phyloP scores from a whole-genome alignment of 1,284 basidiomycete species.

The Ustilago xerochloae region DNA sequence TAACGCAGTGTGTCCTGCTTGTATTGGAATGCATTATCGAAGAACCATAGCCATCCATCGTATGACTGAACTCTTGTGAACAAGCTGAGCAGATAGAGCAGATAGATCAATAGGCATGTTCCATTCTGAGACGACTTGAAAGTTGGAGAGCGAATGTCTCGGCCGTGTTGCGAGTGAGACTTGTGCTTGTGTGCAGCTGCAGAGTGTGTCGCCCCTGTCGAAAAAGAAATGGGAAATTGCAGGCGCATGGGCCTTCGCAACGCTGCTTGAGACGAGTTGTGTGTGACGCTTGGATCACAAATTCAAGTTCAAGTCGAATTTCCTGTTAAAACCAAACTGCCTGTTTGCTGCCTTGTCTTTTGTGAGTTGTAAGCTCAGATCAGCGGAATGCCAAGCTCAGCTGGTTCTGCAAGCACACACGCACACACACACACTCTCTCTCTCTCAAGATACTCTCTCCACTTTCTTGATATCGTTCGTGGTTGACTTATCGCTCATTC shows the following conservation, averaged over 20 bases:
- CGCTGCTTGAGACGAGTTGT: background rate
- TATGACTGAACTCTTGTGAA: background rate
- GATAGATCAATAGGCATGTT: too few species aligned
- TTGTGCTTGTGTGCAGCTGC: background rate
- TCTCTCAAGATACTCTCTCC: background rate
- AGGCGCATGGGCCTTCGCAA: background rate
- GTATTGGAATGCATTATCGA: background rate
- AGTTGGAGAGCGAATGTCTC: too few species aligned
- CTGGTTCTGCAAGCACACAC: too few species aligned
- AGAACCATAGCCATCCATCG: background rate
- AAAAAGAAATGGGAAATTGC: slow-evolving; percentile 3
- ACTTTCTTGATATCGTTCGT: background rate
- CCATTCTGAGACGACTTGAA: too few species aligned
- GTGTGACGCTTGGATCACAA: background rate
- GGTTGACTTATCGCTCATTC: background rate
- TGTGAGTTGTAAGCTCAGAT: slow-evolving; percentile 4
- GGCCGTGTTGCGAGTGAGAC: slow-evolving; percentile 7
- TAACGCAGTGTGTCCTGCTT: background rate
- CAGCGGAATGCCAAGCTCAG: slow-evolving; percentile 3
- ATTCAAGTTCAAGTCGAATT: background rate
- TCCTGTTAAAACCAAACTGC: too few species aligned
- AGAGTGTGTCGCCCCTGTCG: slow-evolving; percentile 21
- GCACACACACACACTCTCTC: too few species aligned
- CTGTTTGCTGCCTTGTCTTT: too few species aligned
- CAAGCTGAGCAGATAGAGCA: background rate